Evolutionary conservation across 2,329 filamentous ascomycete genomes (phyloP).

Genomic region (Claviceps monticola): DNA sequence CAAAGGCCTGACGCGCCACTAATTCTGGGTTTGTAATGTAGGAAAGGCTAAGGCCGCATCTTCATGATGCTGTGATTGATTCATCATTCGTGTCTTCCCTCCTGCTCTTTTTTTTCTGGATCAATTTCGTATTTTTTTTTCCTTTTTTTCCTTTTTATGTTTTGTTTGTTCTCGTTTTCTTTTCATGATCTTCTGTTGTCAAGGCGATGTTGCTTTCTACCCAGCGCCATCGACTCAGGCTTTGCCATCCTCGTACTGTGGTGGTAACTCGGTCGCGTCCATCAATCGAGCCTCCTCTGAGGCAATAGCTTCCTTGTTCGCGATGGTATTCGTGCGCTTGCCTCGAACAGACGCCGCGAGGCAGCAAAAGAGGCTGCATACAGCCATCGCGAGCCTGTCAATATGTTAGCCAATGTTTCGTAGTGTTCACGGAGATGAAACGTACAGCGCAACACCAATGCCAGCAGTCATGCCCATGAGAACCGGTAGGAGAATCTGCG

Average conservation of each 20-base stretch:
- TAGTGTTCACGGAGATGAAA: conserved; percentile 5
- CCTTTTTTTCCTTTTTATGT: not conserved
- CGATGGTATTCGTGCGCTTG: not conserved
- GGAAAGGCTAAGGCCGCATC: not conserved
- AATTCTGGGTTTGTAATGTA: not conserved
- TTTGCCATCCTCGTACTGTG: conserved; percentile 14
- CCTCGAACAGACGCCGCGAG: conserved; percentile 36
- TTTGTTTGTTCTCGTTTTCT: not conserved
- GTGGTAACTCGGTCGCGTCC: conserved; percentile 18
- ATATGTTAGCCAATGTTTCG: conserved; percentile 14
- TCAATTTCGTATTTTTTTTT: not conserved
- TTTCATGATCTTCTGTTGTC: not conserved
- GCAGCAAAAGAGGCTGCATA: conserved; percentile 46
- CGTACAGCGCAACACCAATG: conserved; percentile 50
- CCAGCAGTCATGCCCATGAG: conserved; percentile 56
- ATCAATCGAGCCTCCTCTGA: conserved; percentile 40
- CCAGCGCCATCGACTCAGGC: conserved; percentile 5
- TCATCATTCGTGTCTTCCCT: not conserved
- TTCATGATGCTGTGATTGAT: not conserved
- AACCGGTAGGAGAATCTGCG: conserved; percentile 53
- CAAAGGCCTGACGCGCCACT: not conserved
- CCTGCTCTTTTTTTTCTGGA: not conserved
- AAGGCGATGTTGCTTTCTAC: not conserved
- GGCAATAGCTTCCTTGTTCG: conserved; percentile 7
- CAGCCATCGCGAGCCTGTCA: conserved; percentile 45